These are phyloP conservation scores for Colletotrichum filicis DNA, from an alignment of 2,329 filamentous ascomycete genomes.

Conservation along the genomic window DNA sequence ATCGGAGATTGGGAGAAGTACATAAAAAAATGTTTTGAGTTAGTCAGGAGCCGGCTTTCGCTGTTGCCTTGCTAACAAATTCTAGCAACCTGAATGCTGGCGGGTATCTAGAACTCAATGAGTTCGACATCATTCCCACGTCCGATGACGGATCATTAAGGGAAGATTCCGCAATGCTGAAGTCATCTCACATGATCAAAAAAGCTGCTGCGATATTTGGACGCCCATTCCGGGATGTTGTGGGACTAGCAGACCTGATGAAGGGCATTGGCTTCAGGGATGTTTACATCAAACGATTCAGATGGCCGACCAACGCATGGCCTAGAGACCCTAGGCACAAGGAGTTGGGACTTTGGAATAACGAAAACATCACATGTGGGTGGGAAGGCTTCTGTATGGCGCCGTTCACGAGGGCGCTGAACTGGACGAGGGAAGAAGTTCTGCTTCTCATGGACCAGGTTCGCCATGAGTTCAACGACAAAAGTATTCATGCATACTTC, in stretches of 20 bases:
- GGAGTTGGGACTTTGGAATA: neutral
- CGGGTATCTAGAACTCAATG: neutral
- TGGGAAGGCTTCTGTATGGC: neutral
- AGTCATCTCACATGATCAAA: neutral
- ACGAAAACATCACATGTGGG: neutral
- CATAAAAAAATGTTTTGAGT: too few relatives aligned
- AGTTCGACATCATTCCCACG: neutral
- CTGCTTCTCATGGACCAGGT: neutral
- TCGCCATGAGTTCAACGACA: neutral
- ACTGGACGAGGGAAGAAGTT: neutral
- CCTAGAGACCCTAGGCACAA: neutral
- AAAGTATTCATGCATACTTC: neutral
- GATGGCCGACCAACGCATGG: neutral
- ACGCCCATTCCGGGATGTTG: neutral
- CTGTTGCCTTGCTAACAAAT: too few relatives aligned
- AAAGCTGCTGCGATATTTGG: neutral
- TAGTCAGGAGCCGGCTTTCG: too few relatives aligned
- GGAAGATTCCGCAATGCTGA: neutral
- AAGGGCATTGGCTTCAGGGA: neutral
- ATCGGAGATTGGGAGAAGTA: too few relatives aligned
- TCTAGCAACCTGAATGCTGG: neutral
- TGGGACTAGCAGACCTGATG: neutral
- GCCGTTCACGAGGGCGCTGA: neutral
- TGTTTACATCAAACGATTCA: neutral
- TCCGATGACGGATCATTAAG: neutral